phyloP scores from a whole-genome alignment of 108 stramenopile species.

The Parmales sp. region DNA sequence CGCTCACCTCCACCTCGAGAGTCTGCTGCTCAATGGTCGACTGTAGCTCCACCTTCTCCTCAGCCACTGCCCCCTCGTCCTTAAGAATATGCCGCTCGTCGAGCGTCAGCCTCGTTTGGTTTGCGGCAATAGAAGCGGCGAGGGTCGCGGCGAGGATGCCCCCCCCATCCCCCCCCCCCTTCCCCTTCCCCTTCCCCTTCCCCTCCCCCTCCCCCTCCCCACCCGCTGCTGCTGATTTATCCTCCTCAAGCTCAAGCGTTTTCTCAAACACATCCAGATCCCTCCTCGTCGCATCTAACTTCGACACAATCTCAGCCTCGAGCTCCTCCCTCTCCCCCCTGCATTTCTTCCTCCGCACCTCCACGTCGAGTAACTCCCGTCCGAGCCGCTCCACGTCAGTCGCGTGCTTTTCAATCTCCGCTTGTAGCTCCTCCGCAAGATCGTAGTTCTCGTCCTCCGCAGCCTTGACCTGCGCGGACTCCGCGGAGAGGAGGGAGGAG shows the following conservation, averaged over 20 bases:
- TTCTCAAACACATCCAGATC: constrained; percentile 40
- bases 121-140: constrained; percentile 51
- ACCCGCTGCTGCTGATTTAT: neutral
- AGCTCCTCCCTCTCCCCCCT: constrained; percentile 39
- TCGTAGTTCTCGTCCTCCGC: constrained; percentile 78
- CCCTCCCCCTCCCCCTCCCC: constrained; percentile 14
- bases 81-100: constrained; percentile 69
- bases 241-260: constrained; percentile 32
- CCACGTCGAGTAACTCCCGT: constrained; percentile 36
- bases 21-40: constrained; percentile 60
- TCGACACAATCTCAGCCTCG: constrained; percentile 37
- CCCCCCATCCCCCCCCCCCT: too few relatives aligned
- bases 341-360: constrained; percentile 35
- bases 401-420: constrained; percentile 45
- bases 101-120: constrained; percentile 55
- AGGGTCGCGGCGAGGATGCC: too few relatives aligned
- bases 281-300: constrained; percentile 41
- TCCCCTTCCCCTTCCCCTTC: constrained; percentile 51
- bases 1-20: constrained; percentile 47
- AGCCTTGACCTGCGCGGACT: constrained; percentile 51
- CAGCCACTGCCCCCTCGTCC: constrained; percentile 55
- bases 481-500: too few relatives aligned
- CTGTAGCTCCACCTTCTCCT: constrained; percentile 64
- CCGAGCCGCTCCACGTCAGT: constrained; percentile 44
- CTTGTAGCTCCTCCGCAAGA: constrained; percentile 57